Conservation (phyloP, 2,329 filamentous ascomycete genomes). For the Elsinoe arachidis region DNA sequence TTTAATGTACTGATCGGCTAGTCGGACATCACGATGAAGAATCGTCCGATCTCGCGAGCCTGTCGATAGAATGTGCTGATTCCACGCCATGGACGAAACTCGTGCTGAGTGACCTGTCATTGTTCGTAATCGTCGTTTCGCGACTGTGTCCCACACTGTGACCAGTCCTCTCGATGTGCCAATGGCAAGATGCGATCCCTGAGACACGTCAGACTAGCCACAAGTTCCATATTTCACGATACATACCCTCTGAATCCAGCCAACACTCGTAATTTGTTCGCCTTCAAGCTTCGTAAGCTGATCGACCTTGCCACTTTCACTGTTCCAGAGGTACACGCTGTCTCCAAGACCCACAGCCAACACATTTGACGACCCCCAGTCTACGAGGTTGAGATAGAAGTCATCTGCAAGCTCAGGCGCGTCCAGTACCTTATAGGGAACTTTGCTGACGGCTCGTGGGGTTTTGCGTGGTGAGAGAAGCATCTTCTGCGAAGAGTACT, state of each 20-base stretch:
- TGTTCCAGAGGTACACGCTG: slow-evolving; percentile 98
- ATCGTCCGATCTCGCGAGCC: slow-evolving; percentile 89
- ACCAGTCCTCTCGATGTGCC: slow-evolving; percentile 91
- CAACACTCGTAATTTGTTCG: slow-evolving; percentile 92
- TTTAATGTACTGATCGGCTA: slow-evolving; percentile 79
- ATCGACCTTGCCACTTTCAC: slow-evolving; percentile 78
- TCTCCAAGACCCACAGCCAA: slow-evolving; percentile 86
- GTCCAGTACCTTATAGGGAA: slow-evolving; percentile 95
- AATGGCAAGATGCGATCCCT: slow-evolving; percentile 88
- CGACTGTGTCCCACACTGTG: slow-evolving; percentile 95
- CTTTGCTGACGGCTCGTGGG: slow-evolving; percentile 84
- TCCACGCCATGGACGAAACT: slow-evolving; percentile 93
- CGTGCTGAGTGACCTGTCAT: slow-evolving; percentile 95
- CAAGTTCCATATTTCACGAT: not conserved
- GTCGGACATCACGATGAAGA: slow-evolving; percentile 89
- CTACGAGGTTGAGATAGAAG: slow-evolving; percentile 94
- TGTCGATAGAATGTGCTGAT: slow-evolving; percentile 92
- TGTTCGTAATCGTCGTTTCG: slow-evolving; percentile 72
- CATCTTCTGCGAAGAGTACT: slow-evolving; percentile 87
- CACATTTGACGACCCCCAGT: slow-evolving; percentile 94
- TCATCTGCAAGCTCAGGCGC: slow-evolving; percentile 93
- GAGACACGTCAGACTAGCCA: not conserved
- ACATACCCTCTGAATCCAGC: slow-evolving; percentile 82
- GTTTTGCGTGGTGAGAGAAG: slow-evolving; percentile 82
- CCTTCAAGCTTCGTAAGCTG: slow-evolving; percentile 89